phyloP scores from a whole-genome alignment of 2,329 filamentous ascomycete genomes.

The Coniochaeta hoffmannii region DNA sequence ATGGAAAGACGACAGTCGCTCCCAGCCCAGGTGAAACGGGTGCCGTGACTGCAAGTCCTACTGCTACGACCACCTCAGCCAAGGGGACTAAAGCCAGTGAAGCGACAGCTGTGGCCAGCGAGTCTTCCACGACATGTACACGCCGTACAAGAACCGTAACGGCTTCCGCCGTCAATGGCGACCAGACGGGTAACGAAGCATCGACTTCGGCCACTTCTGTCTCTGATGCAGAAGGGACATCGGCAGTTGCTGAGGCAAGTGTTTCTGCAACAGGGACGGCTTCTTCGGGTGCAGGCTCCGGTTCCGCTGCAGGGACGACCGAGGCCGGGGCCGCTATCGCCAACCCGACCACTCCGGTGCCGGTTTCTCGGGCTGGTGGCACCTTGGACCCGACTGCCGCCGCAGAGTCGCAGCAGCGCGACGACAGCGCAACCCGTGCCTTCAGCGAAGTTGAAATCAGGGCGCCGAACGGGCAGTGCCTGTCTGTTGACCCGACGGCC shows the following conservation, averaged over 20 bases:
- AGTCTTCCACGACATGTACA: background rate
- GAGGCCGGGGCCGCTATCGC: conserved; percentile 15
- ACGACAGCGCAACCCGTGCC: conserved; percentile 37
- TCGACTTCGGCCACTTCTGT: background rate
- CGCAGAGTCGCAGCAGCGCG: conserved; percentile 38
- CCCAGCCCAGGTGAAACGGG: conserved; percentile 10
- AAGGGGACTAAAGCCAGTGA: background rate
- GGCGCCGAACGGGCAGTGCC: conserved; percentile 39
- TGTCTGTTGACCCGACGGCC: conserved; percentile 43
- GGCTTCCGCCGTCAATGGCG: background rate
- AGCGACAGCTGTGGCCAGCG: background rate
- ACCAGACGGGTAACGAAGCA: background rate
- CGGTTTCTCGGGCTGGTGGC: conserved; percentile 44
- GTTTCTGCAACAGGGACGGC: background rate
- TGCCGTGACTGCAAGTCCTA: conserved; percentile 6
- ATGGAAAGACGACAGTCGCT: conserved; percentile 4
- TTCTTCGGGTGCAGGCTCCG: background rate
- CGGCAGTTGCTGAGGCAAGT: background rate
- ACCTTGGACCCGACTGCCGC: conserved; percentile 40
- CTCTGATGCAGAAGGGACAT: background rate
- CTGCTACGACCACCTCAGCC: background rate
- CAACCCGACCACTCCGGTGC: conserved; percentile 33
- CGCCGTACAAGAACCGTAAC: background rate
- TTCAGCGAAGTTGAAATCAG: conserved; percentile 37
- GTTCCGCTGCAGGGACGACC: background rate